Evolutionary conservation across 2,329 filamentous ascomycete species (phyloP).

Genomic region (Neoscytalidium dimidiatum): DNA sequence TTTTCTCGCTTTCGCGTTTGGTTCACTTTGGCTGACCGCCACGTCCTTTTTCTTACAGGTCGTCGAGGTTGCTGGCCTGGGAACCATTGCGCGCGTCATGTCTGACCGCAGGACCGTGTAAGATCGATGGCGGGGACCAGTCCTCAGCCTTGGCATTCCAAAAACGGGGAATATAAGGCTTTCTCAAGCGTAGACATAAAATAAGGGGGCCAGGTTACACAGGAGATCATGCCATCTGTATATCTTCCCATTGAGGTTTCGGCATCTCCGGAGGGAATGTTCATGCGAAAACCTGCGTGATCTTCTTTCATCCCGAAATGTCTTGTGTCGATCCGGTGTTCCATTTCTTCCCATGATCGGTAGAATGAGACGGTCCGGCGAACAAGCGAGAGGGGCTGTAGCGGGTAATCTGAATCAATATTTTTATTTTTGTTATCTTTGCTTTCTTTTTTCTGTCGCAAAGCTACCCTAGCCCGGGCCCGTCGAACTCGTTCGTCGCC

Average conservation of each 20-base stretch:
- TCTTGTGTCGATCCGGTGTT: too few relatives aligned
- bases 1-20: constrained; percentile 8
- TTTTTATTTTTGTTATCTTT: background rate
- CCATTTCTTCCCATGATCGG: too few relatives aligned
- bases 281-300: background rate
- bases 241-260: background rate
- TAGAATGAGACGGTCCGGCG: background rate
- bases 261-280: background rate
- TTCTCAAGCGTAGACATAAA: background rate
- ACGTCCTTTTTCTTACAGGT: constrained; percentile 49
- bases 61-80: constrained; percentile 87
- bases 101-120: constrained; percentile 90
- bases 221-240: background rate
- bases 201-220: background rate
- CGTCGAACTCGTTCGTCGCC: too few relatives aligned
- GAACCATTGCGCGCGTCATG: constrained; percentile 90
- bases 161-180: background rate
- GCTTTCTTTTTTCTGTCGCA: background rate
- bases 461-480: too few relatives aligned
- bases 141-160: background rate
- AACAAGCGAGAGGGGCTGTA: background rate
- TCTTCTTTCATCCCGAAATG: background rate
- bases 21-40: background rate
- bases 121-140: background rate
- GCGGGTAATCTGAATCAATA: background rate